A percentile compares a stretch with the other conserved stretches of the same genome.
phyloP scores from a whole-genome alignment of 352 stramenopile genomes.

The Phytophthora constricta region DNA sequence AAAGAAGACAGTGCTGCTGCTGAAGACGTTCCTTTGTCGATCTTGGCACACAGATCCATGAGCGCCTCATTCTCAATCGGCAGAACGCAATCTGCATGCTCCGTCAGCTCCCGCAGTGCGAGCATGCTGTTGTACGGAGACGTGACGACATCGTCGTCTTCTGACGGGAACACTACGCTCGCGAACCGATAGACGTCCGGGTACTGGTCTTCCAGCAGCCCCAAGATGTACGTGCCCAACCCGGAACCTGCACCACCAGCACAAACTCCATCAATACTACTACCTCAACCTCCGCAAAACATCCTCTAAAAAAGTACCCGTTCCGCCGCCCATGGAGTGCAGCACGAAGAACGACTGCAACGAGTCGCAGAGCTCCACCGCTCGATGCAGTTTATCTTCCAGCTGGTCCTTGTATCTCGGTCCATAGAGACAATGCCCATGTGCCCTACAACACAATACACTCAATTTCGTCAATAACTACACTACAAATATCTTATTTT shows the following conservation, averaged over 20 bases:
- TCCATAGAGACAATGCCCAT: conserved; percentile 90
- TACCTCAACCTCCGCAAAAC: neutral
- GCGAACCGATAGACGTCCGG: conserved; percentile 87
- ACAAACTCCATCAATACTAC: neutral
- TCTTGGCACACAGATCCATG: conserved; percentile 66
- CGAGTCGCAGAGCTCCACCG: conserved; percentile 90
- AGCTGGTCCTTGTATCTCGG: conserved; percentile 88
- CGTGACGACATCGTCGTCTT: conserved; percentile 93
- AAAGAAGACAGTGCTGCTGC: conserved; percentile 22
- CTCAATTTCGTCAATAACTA: neutral
- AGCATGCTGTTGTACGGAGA: conserved; percentile 94
- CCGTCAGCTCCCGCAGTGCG: conserved; percentile 78
- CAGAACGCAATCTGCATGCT: conserved; percentile 91
- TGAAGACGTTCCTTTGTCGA: conserved; percentile 26
- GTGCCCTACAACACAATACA: conserved; percentile 50
- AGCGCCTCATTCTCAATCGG: conserved; percentile 93
- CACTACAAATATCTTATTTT: neutral
- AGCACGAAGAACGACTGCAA: conserved; percentile 94
- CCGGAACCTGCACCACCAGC: conserved; percentile 69
- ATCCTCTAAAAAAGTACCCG: conserved; percentile 36
- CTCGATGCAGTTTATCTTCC: conserved; percentile 68
- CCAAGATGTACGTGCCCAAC: conserved; percentile 90
- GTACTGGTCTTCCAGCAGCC: conserved; percentile 85
- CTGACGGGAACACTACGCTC: conserved; percentile 81
- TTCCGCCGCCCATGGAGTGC: conserved; percentile 93